Conservation (phyloP, 768 basidiomycete genomes). For the Boletus sensibilis region DNA sequence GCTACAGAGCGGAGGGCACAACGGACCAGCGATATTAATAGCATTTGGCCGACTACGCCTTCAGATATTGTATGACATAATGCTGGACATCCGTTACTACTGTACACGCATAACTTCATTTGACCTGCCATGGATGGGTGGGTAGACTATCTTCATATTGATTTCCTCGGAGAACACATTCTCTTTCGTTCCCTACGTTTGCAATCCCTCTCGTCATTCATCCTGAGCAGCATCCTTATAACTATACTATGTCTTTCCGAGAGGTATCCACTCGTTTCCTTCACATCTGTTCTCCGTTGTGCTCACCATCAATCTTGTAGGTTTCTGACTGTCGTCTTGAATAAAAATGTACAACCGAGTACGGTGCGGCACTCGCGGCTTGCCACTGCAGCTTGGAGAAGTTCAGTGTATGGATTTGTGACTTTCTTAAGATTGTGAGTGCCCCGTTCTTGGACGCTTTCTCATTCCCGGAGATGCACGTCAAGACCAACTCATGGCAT, state of each 20-base stretch:
- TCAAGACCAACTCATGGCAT: not conserved
- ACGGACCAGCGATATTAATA: not conserved
- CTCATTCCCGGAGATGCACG: not conserved
- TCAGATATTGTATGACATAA: conserved; percentile 12
- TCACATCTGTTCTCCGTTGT: not conserved
- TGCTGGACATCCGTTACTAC: not conserved
- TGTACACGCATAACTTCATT: not conserved
- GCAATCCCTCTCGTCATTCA: conserved; percentile 48
- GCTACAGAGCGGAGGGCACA: not conserved
- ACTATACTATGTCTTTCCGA: conserved; percentile 51
- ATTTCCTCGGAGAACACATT: conserved; percentile 45
- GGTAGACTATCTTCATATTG: conserved; percentile 45
- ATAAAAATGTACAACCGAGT: conserved; percentile 49
- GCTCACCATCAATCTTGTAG: conserved; percentile 32
- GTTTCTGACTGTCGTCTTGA: conserved; percentile 47
- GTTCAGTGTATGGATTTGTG: conserved; percentile 54
- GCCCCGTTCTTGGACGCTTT: not conserved
- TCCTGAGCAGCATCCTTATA: conserved; percentile 46
- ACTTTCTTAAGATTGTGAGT: conserved; percentile 62
- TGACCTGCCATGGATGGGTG: conserved; percentile 40
- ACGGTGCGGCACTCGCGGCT: conserved; percentile 42
- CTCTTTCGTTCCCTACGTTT: conserved; percentile 44
- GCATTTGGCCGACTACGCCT: too few species aligned
- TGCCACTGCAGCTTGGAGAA: conserved; percentile 50
- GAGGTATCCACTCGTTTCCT: conserved; percentile 41